A percentile compares a stretch with the other conserved stretches of the same genome.
These are phyloP conservation scores for Panellus pusillus DNA, from an alignment of 768 basidiomycete species.

Conservation along the genomic window DNA sequence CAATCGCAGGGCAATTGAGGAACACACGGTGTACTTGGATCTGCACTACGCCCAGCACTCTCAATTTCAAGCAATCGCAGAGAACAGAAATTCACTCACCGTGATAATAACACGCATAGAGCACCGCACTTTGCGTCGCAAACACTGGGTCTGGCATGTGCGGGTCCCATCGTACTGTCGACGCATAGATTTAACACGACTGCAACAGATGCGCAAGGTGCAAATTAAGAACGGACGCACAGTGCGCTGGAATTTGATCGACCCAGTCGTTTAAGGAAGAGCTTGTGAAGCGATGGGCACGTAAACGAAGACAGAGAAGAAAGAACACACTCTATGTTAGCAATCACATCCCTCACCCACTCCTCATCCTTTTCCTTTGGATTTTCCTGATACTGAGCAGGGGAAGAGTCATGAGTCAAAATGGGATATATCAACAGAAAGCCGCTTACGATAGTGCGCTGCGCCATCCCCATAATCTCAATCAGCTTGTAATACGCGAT, in stretches of 20 bases:
- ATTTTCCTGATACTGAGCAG: conserved; percentile 54
- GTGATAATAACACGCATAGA: conserved; percentile 23
- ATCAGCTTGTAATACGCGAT: conserved; percentile 51
- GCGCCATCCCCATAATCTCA: conserved; percentile 58
- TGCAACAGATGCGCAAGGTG: not conserved
- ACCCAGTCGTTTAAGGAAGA: conserved; percentile 65
- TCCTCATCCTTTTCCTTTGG: conserved; percentile 29
- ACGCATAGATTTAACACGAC: conserved; percentile 20
- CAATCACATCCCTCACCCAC: conserved; percentile 54
- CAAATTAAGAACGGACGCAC: conserved; percentile 43
- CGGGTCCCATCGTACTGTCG: conserved; percentile 32
- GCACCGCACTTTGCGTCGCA: conserved; percentile 22
- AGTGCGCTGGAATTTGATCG: conserved; percentile 54
- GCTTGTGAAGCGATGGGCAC: conserved; percentile 1
- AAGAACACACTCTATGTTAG: conserved; percentile 41
- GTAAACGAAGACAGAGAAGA: not conserved
- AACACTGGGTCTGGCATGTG: conserved; percentile 13
- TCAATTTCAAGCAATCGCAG: not conserved
- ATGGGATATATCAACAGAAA: conserved; percentile 10
- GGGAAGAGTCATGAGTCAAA: not conserved
- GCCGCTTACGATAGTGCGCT: conserved; percentile 56
- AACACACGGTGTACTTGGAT: conserved; percentile 70
- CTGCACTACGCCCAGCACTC: conserved; percentile 26
- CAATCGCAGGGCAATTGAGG: conserved; percentile 47
- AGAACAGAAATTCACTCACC: not conserved